Evolutionary conservation across 371 early-diverging fungal genomes (phyloP).

Genomic region (Mortierella polycephala): DNA sequence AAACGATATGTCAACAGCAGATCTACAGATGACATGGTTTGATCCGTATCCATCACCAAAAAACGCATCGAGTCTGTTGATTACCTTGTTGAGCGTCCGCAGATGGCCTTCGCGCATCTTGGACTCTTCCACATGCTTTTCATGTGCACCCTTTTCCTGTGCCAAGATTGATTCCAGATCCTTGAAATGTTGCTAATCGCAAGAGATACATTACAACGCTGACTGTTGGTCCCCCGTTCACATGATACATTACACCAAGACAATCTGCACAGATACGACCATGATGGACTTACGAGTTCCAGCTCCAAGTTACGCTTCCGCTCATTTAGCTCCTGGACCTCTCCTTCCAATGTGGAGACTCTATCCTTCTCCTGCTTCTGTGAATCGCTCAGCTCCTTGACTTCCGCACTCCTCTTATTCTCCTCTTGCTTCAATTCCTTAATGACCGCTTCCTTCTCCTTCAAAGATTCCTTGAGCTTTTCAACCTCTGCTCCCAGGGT

Average conservation of each 20-base stretch:
- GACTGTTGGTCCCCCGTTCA: too few relatives aligned
- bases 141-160: constrained; percentile 47
- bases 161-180: constrained; percentile 41
- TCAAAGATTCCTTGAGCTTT: constrained; percentile 48
- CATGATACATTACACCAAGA: too few relatives aligned
- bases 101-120: constrained; percentile 71
- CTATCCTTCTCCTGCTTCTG: constrained; percentile 25
- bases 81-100: constrained; percentile 72
- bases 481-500: constrained; percentile 54
- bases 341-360: constrained; percentile 25
- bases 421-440: constrained; percentile 17
- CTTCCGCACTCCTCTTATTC: constrained; percentile 7
- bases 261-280: not conserved
- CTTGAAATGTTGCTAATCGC: constrained; percentile 45
- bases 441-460: constrained; percentile 66
- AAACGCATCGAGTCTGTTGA: not conserved
- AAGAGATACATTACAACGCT: not conserved
- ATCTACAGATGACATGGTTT: not conserved
- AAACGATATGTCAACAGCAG: not conserved
- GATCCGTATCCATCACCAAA: not conserved
- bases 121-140: constrained; percentile 66
- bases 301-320: constrained; percentile 39
- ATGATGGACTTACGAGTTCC: constrained; percentile 33
- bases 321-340: constrained; percentile 31
- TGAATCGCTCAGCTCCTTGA: constrained; percentile 7